These are phyloP conservation scores for Alternaria panax DNA, from an alignment of 2,329 filamentous ascomycete genomes.

Conservation along the genomic window DNA sequence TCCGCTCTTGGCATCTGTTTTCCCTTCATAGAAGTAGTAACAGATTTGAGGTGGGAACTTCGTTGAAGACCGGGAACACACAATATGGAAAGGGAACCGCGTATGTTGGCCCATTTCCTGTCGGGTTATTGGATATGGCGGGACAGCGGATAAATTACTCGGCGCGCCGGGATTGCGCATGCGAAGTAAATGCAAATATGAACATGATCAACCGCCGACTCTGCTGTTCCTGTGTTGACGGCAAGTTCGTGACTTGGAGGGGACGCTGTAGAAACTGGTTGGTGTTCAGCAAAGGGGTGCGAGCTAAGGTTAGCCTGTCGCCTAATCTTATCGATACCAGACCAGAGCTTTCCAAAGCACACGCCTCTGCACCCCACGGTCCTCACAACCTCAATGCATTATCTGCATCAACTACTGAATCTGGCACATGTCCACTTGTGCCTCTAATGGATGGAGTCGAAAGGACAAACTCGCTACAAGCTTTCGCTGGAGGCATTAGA, in stretches of 20 bases:
- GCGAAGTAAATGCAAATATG: too few species aligned
- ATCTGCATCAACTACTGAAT: not conserved
- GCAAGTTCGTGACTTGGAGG: not conserved
- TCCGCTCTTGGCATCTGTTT: not conserved
- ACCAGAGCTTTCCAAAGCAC: not conserved
- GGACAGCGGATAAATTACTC: too few species aligned
- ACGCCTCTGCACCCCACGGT: not conserved
- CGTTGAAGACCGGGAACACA: not conserved
- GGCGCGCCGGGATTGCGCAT: too few species aligned
- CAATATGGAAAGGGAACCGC: not conserved
- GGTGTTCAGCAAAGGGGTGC: too few species aligned
- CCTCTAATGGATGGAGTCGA: not conserved
- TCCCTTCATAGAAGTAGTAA: not conserved
- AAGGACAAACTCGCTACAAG: not conserved
- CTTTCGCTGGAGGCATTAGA: not conserved
- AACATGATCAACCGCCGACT: too few species aligned
- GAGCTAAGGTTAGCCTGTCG: not conserved
- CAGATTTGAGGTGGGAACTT: not conserved
- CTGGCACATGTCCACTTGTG: too few species aligned
- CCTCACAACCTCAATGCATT: not conserved
- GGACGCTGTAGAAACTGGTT: too few species aligned
- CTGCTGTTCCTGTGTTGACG: not conserved
- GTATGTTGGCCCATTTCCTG: not conserved
- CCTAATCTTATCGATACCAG: not conserved
- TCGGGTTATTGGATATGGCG: too few species aligned